Percentiles rank a stretch among this genome's conserved stretches.
Conservation (phyloP, 1,284 basidiomycete genomes). For the Microstroma glucosiphilum region DNA sequence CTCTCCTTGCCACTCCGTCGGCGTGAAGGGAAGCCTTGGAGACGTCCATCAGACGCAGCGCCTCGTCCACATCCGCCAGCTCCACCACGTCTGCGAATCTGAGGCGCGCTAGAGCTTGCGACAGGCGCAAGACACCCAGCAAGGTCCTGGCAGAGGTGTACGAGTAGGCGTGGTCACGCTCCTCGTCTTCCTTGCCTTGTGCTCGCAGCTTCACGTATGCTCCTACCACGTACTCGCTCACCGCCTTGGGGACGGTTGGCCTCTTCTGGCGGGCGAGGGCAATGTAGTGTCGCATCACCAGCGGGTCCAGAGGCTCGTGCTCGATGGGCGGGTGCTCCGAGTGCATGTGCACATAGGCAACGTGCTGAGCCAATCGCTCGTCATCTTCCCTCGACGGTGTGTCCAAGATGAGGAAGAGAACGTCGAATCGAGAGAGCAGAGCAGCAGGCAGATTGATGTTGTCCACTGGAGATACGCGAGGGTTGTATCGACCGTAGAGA, state of each 20-base stretch:
- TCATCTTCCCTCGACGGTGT: conserved; percentile 90
- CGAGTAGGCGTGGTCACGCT: conserved; percentile 77
- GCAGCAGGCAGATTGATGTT: conserved; percentile 99
- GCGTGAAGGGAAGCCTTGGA: conserved; percentile 73
- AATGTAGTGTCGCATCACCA: conserved; percentile 91
- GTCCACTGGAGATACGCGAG: conserved; percentile 92
- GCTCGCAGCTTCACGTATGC: conserved; percentile 92
- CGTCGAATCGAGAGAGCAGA: conserved; percentile 87
- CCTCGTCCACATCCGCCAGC: conserved; percentile 88
- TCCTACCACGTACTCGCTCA: conserved; percentile 89
- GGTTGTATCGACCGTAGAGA: conserved; percentile 94
- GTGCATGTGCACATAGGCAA: conserved; percentile 97
- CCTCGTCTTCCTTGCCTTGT: conserved; percentile 81
- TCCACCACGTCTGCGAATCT: conserved; percentile 75
- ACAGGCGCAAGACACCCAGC: conserved; percentile 84
- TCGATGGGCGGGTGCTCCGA: conserved; percentile 73
- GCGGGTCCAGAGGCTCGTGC: conserved; percentile 67
- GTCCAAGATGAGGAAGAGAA: conserved; percentile 94
- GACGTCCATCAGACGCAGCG: conserved; percentile 89
- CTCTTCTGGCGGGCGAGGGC: conserved; percentile 82
- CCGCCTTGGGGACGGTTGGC: conserved; percentile 74
- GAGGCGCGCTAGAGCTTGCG: conserved; percentile 87
- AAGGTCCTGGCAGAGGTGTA: conserved; percentile 97
- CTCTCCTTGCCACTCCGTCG: conserved; percentile 9
- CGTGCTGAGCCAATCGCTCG: conserved; percentile 90